Base-by-base conservation (phyloP, 139 green algal species). In the Nannochloris sp. region DNA sequence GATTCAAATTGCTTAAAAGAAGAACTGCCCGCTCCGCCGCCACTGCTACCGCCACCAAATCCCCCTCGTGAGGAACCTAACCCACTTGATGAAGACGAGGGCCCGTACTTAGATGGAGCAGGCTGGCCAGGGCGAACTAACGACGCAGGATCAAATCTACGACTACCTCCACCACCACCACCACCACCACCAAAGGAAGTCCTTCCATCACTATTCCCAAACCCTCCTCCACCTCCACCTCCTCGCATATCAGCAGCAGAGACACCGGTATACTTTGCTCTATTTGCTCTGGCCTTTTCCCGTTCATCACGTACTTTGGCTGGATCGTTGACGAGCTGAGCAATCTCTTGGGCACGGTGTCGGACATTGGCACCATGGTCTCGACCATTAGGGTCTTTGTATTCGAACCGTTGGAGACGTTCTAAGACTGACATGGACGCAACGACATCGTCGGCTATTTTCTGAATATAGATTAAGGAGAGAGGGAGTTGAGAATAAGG, bases 281-380 rank as follows among this genome's bases (percentile, higher is more conserved):
- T 75, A 46, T 88, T 89, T 25, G 68, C 68, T 47, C 74, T 76
- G 24, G 84, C 84, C 78, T 94, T 94, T 0, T 83, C 61, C 13
- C 87, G 70, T 73, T 95, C 87, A 19, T 78, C 71, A 27, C 67
- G 60, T 2, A 95, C 54, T 23, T 75, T 67, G 24, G 89, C 70
- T 1, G 54, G 44, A 47, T 88, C 77, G 45, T 56, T 70, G 3
- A 95, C 67, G 5, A 96, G 82, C 12, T 67, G 44, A 23, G 72
- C 67, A 8, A 96, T 65, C 47, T 89, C 83, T 29, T 86, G 83
- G 0, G 90, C 89, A 9, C 90, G 78, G 73, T 95, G 85, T 29
- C 90, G 78, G 53, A 96, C 90, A 67, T 96, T 96, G 54, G 88
- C 71, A 36, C 88, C 88, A 72, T 89, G 82, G 65, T 93, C 90